Evolutionary conservation across 208 protist genomes (phyloP), one percentile per base, ranked within the genome.

Genomic region (Trypanosoma avium): DNA sequence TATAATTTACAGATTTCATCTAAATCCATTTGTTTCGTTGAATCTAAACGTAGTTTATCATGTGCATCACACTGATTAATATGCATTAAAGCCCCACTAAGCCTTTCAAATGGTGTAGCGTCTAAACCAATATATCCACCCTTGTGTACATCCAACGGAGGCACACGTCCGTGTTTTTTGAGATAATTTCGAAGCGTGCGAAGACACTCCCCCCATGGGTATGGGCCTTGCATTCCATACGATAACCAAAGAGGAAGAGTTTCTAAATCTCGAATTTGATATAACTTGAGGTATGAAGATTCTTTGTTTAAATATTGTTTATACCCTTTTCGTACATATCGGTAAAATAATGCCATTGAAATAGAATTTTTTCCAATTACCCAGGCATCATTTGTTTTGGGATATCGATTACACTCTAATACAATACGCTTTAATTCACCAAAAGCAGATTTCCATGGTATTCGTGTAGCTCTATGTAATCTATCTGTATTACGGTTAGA

Each of bases 301-400:
- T 81, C 59, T 7, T 76, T 70, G 24, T 71, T 57, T 30, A 72
- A 38, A 61, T 87, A 67, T 17, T 81, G 66, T 21, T 59, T 52
- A 62, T 92, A 92, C 17, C 85, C 85, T 38, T 77, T 81, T 55
- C 85, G 82, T 13, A 63, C 72, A 71, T 81, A 88, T 40, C 71
- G 69, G 67, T 86, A 92, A 72, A 92, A 92, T 15, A 83, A 59
- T 35, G 79, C 79, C 77, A 92, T 79, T 13, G 85, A 92, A 36
- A 92, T 59, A n/a, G 73, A 78, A 22, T 69, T 88, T 42, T 75
- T 72, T 10, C 85, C 85, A 8, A 92, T 79, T 27, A 92, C 82
- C 82, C 85, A 92, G 36, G 77, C 82, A 64, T 92, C 85, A 70
- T 92, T 92, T 12, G 72, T 84, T 52, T 92, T 92, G 10, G 85